These are phyloP conservation scores for Ensete ventricosum DNA, from an alignment of 176 grass and related monocot genomes.

Conservation along the genomic window DNA sequence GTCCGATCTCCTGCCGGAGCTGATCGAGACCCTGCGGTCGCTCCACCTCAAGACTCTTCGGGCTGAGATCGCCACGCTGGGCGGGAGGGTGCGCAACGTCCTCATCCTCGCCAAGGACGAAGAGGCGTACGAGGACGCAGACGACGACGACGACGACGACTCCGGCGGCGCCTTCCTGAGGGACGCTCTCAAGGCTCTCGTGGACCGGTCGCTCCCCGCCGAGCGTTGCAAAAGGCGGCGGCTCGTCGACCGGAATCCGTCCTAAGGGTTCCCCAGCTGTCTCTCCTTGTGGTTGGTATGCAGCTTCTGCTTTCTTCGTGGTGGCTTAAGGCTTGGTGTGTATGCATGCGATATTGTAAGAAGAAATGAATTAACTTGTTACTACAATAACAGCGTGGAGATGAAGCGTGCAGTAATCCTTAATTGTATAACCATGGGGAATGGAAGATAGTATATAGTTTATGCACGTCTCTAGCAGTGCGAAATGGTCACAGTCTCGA, in stretches of 20 bases:
- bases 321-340: background rate
- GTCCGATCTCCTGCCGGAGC: constrained; percentile 9
- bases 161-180: background rate
- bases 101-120: constrained; percentile 14
- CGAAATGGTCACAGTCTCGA: too few relatives aligned
- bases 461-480: too few relatives aligned
- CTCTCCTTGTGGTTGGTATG: too few relatives aligned
- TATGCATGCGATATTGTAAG: background rate
- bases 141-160: background rate
- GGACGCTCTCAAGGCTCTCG: constrained; percentile 18
- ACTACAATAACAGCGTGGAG: too few relatives aligned
- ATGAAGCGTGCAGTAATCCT: too few relatives aligned
- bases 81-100: constrained; percentile 12
- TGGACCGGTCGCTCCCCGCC: background rate
- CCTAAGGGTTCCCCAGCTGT: too few relatives aligned
- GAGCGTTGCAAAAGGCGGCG: constrained; percentile 15
- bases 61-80: constrained; percentile 9
- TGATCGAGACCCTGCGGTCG: constrained; percentile 14
- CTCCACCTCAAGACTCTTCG: constrained; percentile 12
- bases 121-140: background rate
- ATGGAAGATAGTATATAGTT: too few relatives aligned
- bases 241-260: background rate
- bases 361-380: background rate
- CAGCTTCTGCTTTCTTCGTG: too few relatives aligned
- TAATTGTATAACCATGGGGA: too few relatives aligned